Percentiles rank a stretch among this genome's conserved stretches.
Evolutionary conservation across 2,329 filamentous ascomycete genomes (phyloP).

Genomic region (Cryphonectria nitschkei): DNA sequence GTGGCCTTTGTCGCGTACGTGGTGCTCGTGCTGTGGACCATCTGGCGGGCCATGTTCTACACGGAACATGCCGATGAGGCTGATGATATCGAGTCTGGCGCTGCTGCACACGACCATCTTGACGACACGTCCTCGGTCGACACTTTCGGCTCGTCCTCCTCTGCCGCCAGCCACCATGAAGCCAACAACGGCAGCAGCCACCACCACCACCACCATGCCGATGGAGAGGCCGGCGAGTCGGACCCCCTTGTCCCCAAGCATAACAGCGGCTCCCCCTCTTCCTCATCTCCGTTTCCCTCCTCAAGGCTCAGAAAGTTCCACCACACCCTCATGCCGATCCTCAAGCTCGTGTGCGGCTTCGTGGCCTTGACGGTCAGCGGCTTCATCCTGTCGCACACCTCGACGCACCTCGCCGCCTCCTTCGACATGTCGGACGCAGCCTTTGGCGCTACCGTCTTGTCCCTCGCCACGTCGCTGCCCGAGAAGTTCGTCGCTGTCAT

Average conservation of each 20-base stretch:
- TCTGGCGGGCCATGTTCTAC: slow-evolving; percentile 46
- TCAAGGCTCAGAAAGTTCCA: slow-evolving; percentile 12
- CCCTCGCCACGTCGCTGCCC: slow-evolving; percentile 53
- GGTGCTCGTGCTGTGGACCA: slow-evolving; percentile 47
- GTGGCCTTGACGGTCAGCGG: slow-evolving; percentile 48
- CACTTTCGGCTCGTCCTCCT: slow-evolving; percentile 50
- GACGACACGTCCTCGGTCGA: slow-evolving; percentile 34
- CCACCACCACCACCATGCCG: background rate
- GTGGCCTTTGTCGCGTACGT: slow-evolving; percentile 49
- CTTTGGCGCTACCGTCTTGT: slow-evolving; percentile 28
- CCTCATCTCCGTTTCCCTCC: background rate
- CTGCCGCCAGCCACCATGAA: slow-evolving; percentile 40
- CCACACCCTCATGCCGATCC: slow-evolving; percentile 22
- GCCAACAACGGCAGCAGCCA: background rate
- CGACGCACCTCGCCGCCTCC: slow-evolving; percentile 25
- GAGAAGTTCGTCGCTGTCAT: slow-evolving; percentile 57
- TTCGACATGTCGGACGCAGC: slow-evolving; percentile 31
- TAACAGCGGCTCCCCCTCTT: background rate
- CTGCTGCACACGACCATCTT: slow-evolving; percentile 33
- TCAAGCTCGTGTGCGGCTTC: slow-evolving; percentile 33
- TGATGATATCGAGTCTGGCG: slow-evolving; percentile 36
- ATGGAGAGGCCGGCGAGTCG: slow-evolving; percentile 22
- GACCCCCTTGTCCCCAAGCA: slow-evolving; percentile 19
- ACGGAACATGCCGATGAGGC: slow-evolving; percentile 43
- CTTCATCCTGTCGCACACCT: slow-evolving; percentile 28